phyloP scores from a whole-genome alignment of 176 grass and related monocot genomes.

The Eragrostis curvula region DNA sequence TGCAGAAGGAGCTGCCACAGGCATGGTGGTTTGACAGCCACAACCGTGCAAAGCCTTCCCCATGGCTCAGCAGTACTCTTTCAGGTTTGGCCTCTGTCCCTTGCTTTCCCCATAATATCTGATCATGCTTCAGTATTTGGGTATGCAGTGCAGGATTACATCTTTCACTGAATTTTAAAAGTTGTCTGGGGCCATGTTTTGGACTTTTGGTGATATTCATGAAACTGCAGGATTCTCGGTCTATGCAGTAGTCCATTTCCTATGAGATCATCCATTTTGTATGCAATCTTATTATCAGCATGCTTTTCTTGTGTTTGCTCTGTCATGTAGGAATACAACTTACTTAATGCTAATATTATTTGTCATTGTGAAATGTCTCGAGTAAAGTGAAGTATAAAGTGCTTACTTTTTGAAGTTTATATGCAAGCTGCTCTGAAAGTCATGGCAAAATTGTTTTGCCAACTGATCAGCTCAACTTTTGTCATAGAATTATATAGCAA shows the following conservation, averaged over 20 bases:
- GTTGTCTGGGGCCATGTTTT: not conserved
- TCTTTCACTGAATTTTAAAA: not conserved
- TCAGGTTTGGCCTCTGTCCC: constrained; percentile 44
- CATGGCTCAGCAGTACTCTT: constrained; percentile 63
- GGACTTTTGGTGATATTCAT: not conserved
- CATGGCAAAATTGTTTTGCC: too few relatives aligned
- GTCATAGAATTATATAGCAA: too few relatives aligned
- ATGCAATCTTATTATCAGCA: not conserved
- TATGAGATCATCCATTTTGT: not conserved
- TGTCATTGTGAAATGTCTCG: too few relatives aligned
- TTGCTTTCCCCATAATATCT: not conserved
- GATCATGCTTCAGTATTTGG: not conserved
- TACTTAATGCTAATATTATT: too few relatives aligned
- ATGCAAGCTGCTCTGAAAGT: too few relatives aligned
- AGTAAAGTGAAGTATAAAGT: too few relatives aligned
- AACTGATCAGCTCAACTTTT: too few relatives aligned
- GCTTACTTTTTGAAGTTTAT: too few relatives aligned
- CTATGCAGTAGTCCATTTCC: not conserved
- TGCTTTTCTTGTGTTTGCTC: not conserved
- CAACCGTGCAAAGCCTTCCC: constrained; percentile 54
- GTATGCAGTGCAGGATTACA: not conserved
- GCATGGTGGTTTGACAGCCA: constrained; percentile 86
- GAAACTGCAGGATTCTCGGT: not conserved
- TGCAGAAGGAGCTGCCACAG: constrained; percentile 61
- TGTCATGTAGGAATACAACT: not conserved